A percentile compares a stretch with the other conserved stretches of the same genome.
These are phyloP conservation scores for Pythium apleroticum DNA, from an alignment of 352 stramenopile genomes.

Conservation along the genomic window DNA sequence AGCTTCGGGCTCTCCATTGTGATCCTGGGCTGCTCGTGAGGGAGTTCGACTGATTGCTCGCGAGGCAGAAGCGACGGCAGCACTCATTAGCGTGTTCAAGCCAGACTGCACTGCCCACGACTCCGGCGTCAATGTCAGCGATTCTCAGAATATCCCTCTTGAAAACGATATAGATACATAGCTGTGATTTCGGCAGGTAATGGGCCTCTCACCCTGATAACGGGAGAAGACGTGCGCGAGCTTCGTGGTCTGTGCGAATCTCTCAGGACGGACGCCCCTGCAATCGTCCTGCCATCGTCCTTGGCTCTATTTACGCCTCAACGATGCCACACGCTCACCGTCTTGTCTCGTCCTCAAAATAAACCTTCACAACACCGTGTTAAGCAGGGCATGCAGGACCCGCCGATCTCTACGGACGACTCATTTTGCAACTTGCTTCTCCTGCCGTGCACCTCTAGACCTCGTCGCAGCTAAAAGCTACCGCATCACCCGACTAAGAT, in stretches of 20 bases:
- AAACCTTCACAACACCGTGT: background rate
- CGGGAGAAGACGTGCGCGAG: background rate
- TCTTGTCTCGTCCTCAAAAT: conserved; percentile 1
- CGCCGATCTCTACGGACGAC: background rate
- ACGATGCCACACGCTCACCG: background rate
- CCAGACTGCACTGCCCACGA: background rate
- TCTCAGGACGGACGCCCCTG: too few species aligned
- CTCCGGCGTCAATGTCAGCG: background rate
- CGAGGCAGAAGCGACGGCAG: background rate
- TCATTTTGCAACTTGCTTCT: conserved; percentile 2
- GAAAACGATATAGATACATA: conserved; percentile 25
- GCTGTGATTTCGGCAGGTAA: background rate
- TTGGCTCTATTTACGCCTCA: conserved; percentile 1
- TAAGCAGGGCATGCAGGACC: background rate
- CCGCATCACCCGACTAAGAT: conserved; percentile 15
- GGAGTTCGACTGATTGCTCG: background rate
- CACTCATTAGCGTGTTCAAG: conserved; percentile 11
- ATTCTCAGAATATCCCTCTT: background rate
- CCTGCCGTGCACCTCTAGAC: background rate
- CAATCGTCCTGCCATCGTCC: background rate
- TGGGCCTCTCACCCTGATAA: conserved; percentile 12
- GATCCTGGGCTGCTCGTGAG: background rate
- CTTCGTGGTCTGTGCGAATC: conserved; percentile 4
- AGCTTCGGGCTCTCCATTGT: conserved; percentile 17
- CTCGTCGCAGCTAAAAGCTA: background rate